phyloP scores from a whole-genome alignment of 306 rosid genomes.

The Vigna trinervia region DNA sequence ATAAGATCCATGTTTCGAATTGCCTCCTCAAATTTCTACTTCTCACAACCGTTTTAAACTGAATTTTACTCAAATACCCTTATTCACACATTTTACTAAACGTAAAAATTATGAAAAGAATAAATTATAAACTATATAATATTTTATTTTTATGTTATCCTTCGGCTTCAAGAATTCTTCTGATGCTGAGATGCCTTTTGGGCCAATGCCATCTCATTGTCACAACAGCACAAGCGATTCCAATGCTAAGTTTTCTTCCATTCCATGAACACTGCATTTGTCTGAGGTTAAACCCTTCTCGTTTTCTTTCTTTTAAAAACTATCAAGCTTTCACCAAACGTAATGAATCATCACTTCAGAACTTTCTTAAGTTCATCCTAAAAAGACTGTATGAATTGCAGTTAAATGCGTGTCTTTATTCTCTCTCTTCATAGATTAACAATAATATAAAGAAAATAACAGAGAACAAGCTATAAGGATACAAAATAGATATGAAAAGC shows the following conservation, averaged over 20 bases:
- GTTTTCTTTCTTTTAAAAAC: conserved; percentile 18
- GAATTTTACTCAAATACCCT: no score
- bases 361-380: conserved; percentile 17
- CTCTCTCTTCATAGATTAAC: neutral
- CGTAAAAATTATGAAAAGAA: no score
- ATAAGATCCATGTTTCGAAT: no score
- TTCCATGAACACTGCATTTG: neutral
- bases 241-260: neutral
- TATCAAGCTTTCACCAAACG: conserved; percentile 10
- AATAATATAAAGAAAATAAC: conserved; percentile 11
- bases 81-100: no score
- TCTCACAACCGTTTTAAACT: no score
- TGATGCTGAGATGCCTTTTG: conserved; percentile 26
- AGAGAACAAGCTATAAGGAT: neutral
- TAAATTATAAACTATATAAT: no score
- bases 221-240: conserved; percentile 34
- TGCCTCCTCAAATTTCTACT: no score
- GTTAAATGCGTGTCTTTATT: conserved; percentile 31
- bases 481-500: conserved; percentile 26
- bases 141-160: neutral
- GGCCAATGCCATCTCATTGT: conserved; percentile 4
- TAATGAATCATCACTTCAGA: conserved; percentile 10
- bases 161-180: conserved; percentile 23
- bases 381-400: conserved; percentile 2
- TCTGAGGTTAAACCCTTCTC: neutral